A percentile compares a stretch with the other conserved stretches of the same genome.
These are phyloP conservation scores for Ceratobasidium sp. DNA, from an alignment of 1,284 basidiomycete genomes.

Conservation along the genomic window DNA sequence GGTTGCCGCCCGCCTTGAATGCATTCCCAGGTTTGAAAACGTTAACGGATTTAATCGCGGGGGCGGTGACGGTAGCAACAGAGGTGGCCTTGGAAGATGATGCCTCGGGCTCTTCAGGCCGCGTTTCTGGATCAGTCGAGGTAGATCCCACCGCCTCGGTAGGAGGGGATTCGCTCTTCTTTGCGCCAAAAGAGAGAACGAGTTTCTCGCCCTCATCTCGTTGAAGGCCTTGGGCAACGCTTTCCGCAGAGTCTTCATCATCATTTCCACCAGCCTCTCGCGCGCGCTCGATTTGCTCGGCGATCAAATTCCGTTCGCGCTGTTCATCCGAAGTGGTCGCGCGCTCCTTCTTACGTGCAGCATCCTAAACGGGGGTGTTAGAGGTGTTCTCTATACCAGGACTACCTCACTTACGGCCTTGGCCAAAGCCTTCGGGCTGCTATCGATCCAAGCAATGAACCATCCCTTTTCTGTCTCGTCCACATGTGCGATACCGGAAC, in stretches of 20 bases:
- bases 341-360: conserved; percentile 92
- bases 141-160: conserved; percentile 50
- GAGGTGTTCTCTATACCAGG: conserved; percentile 19
- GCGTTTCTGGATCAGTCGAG: neutral
- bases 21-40: conserved; percentile 74
- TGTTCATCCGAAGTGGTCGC: conserved; percentile 94
- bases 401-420: conserved; percentile 75
- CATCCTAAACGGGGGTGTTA: conserved; percentile 68
- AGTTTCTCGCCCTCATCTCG: conserved; percentile 80
- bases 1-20: conserved; percentile 63
- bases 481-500: conserved; percentile 88
- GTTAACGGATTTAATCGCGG: conserved; percentile 58
- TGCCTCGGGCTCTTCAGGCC: conserved; percentile 36
- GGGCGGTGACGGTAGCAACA: conserved; percentile 24
- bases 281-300: conserved; percentile 95
- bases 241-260: conserved; percentile 55
- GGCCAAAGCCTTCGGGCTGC: conserved; percentile 90
- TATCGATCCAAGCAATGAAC: conserved; percentile 98
- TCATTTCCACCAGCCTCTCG: conserved; percentile 59
- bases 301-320: conserved; percentile 88
- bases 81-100: conserved; percentile 42
- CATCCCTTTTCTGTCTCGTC: conserved; percentile 99
- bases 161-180: conserved; percentile 58
- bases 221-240: conserved; percentile 73
- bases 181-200: conserved; percentile 70